These are phyloP conservation scores for Daedaleopsis nitida DNA, from an alignment of 768 basidiomycete species.

Conservation along the genomic window DNA sequence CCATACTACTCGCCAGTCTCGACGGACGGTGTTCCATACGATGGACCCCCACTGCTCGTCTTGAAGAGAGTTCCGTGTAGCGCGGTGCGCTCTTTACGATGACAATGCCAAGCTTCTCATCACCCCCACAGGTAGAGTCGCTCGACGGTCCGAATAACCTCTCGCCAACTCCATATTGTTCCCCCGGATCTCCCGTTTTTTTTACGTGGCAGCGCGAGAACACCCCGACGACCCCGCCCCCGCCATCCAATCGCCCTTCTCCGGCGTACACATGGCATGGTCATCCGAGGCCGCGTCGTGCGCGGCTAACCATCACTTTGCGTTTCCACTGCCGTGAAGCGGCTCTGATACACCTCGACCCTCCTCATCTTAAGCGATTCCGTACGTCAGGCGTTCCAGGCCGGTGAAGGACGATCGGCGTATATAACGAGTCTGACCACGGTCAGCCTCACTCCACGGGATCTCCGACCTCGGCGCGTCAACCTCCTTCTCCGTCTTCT, in stretches of 20 bases:
- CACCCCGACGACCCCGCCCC: neutral
- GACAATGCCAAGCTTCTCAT: neutral
- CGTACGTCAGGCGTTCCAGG: neutral
- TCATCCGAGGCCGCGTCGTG: neutral
- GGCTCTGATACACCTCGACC: neutral
- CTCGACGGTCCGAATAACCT: too few species aligned
- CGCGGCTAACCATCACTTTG: neutral
- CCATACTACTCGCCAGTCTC: too few species aligned
- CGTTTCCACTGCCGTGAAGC: neutral
- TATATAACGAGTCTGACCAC: neutral
- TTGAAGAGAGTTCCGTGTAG: neutral
- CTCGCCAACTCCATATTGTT: too few species aligned
- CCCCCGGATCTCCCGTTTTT: neutral
- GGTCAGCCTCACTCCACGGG: neutral
- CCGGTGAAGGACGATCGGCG: neutral
- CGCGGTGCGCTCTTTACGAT: neutral
- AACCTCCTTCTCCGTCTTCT: neutral
- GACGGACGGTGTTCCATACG: neutral
- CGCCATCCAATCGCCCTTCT: neutral
- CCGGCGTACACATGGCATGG: neutral
- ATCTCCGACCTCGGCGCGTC: neutral
- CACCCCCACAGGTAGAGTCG: neutral
- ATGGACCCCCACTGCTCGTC: neutral
- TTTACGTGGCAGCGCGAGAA: neutral
- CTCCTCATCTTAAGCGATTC: neutral